phyloP scores from a whole-genome alignment of 108 stramenopile genomes.

The Cyclotella choctawhatcheeana region DNA sequence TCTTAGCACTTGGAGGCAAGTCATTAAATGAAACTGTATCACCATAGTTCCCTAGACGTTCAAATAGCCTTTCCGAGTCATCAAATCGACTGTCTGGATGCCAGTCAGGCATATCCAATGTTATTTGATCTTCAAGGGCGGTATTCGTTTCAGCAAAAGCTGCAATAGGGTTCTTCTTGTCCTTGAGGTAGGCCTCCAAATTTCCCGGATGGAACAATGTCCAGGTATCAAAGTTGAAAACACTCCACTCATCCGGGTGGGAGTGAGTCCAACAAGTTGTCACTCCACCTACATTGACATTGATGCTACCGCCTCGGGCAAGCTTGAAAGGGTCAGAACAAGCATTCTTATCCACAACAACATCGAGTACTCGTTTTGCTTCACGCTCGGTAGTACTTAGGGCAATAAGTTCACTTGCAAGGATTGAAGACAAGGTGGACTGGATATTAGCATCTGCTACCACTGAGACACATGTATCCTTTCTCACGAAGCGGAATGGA shows the following conservation, averaged over 20 bases:
- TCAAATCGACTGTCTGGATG: conserved; percentile 13
- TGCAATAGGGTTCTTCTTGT: too few species aligned
- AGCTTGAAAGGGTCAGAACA: conserved; percentile 13
- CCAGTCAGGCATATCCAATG: background rate
- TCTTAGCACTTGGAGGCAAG: conserved; percentile 34
- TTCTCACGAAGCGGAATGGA: conserved; percentile 31
- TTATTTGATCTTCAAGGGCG: background rate
- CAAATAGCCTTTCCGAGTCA: conserved; percentile 36
- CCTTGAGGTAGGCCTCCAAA: too few species aligned
- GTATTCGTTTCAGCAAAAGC: too few species aligned
- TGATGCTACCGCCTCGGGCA: conserved; percentile 24
- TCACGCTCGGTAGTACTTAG: background rate
- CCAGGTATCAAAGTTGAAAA: conserved; percentile 25
- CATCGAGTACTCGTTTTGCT: conserved; percentile 23
- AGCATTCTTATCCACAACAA: background rate
- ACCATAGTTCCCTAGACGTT: conserved; percentile 27
- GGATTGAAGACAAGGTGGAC: conserved; percentile 13
- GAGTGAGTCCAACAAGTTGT: conserved; percentile 35
- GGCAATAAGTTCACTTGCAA: background rate
- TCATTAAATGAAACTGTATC: conserved; percentile 23
- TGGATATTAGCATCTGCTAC: conserved; percentile 11
- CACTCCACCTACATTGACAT: conserved; percentile 3
- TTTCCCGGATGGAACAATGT: conserved; percentile 29
- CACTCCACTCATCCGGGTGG: conserved; percentile 22
- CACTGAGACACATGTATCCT: conserved; percentile 24